phyloP scores from a whole-genome alignment of 2,329 filamentous ascomycete species.

The Dothistroma pini region DNA sequence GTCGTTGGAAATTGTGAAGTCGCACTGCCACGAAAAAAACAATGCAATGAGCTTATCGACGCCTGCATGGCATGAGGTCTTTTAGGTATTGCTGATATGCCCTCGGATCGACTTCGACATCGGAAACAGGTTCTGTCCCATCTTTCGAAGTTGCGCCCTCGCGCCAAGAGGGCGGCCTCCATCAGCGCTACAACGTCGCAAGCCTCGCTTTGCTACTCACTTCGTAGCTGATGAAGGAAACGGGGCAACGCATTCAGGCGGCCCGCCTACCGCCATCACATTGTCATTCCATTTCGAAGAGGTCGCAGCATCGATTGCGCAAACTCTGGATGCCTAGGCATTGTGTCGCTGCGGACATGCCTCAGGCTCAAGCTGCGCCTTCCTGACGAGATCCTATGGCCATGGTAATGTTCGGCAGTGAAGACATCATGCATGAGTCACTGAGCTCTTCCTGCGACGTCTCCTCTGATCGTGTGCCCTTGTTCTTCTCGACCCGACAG shows the following conservation, averaged over 20 bases:
- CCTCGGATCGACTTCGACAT: neutral
- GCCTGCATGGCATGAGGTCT: neutral
- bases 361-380: slow-evolving; percentile 1
- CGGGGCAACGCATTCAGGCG: neutral
- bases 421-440: neutral
- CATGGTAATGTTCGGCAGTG: neutral
- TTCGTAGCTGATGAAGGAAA: neutral
- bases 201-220: neutral
- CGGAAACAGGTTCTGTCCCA: neutral
- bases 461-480: neutral
- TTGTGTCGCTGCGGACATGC: neutral
- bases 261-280: neutral
- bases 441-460: neutral
- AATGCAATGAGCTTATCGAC: neutral
- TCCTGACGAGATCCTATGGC: neutral
- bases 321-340: neutral
- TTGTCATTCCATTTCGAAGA: neutral
- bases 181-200: neutral
- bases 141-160: neutral
- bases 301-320: neutral
- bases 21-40: neutral
- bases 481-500: neutral
- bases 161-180: neutral
- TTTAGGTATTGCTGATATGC: neutral
- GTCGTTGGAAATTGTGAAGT: neutral